These are phyloP conservation scores for Senecio squalidus DNA, from an alignment of 140 eudicot genomes.

Conservation along the genomic window DNA sequence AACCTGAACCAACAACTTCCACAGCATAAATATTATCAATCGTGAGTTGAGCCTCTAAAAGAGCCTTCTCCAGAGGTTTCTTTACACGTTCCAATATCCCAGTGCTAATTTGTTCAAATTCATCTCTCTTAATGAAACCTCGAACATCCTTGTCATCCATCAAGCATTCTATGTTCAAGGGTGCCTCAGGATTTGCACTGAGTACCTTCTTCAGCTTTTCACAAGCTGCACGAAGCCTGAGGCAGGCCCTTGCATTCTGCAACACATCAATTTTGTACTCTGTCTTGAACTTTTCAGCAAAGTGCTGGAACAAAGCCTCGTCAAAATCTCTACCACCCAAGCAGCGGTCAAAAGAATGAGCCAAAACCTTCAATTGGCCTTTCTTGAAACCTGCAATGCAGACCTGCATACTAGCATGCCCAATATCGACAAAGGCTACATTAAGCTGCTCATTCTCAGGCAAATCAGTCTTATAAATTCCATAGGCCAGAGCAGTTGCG, in stretches of 20 bases:
- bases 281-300: constrained; percentile 69
- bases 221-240: constrained; percentile 84
- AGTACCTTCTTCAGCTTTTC: constrained; percentile 83
- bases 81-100: constrained; percentile 80
- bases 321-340: constrained; percentile 93
- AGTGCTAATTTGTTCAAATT: constrained; percentile 69
- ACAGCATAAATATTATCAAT: constrained; percentile 64
- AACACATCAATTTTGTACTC: constrained; percentile 79
- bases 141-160: constrained; percentile 91
- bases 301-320: constrained; percentile 76
- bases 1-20: constrained; percentile 93
- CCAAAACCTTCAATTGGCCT: constrained; percentile 75
- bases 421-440: constrained; percentile 85
- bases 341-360: constrained; percentile 76
- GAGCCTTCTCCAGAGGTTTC: constrained; percentile 83
- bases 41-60: constrained; percentile 62
- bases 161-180: constrained; percentile 82
- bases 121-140: constrained; percentile 78
- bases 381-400: constrained; percentile 90
- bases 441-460: constrained; percentile 84
- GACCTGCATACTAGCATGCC: constrained; percentile 93
- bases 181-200: constrained; percentile 92
- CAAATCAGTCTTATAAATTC: constrained; percentile 85
- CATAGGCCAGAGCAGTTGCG: constrained; percentile 92
- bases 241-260: constrained; percentile 86